Conservation (phyloP, 169 alveolate genomes). For the Babesia caballi region DNA sequence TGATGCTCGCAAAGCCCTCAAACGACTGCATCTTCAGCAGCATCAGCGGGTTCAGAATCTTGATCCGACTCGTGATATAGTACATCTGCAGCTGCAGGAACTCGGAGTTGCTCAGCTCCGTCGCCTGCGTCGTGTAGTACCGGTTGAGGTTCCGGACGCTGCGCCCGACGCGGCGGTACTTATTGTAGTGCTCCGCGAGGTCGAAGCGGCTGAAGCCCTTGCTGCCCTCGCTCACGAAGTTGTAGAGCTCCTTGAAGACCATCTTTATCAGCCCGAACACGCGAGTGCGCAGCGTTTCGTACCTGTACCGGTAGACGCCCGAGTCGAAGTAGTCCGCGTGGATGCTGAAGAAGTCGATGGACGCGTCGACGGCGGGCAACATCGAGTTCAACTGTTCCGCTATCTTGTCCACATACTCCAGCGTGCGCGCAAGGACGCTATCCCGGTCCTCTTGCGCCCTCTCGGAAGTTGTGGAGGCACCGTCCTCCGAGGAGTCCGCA, state of each 20-base stretch:
- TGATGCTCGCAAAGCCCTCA: constrained; percentile 5
- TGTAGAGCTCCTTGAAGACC: constrained; percentile 40
- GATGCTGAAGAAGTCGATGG: constrained; percentile 38
- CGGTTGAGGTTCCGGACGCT: background rate
- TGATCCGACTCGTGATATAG: constrained; percentile 39
- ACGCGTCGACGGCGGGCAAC: constrained; percentile 31
- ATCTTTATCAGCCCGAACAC: constrained; percentile 8
- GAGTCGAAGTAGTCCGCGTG: constrained; percentile 37
- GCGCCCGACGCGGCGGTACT: constrained; percentile 20
- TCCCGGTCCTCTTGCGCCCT: background rate
- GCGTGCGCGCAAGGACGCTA: background rate
- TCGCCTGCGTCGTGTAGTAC: constrained; percentile 29
- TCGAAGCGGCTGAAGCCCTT: constrained; percentile 1
- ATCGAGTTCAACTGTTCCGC: constrained; percentile 21
- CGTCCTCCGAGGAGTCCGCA: background rate
- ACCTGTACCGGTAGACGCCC: constrained; percentile 5
- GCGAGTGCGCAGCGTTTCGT: constrained; percentile 28
- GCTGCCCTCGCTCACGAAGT: constrained; percentile 11
- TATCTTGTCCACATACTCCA: constrained; percentile 17
- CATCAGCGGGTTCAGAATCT: constrained; percentile 31
- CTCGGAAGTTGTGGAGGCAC: background rate
- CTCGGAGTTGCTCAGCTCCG: constrained; percentile 8
- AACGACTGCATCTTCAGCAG: constrained; percentile 30
- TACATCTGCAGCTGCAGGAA: constrained; percentile 50
- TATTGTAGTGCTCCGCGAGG: constrained; percentile 32